phyloP scores from a whole-genome alignment of 2,329 filamentous ascomycete genomes.

The Septoria linicola region DNA sequence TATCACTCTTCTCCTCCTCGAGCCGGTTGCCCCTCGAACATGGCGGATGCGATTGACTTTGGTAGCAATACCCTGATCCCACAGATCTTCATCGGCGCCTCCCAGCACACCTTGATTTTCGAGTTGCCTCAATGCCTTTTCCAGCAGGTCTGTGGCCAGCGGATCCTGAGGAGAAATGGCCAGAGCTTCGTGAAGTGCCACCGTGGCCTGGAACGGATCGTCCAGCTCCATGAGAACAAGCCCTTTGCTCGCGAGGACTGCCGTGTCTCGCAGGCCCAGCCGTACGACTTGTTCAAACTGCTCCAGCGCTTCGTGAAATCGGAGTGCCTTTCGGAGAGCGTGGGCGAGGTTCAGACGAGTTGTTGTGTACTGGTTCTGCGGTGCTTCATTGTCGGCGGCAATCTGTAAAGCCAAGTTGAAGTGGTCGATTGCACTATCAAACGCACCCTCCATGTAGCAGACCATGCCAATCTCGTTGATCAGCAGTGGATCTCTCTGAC shows the following conservation, averaged over 20 bases:
- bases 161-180: constrained; percentile 77
- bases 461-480: constrained; percentile 95
- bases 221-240: constrained; percentile 78
- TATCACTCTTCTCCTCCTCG: constrained; percentile 3
- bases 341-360: constrained; percentile 88
- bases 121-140: constrained; percentile 67
- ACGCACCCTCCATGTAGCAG: constrained; percentile 85
- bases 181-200: constrained; percentile 79
- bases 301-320: constrained; percentile 68
- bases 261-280: constrained; percentile 71
- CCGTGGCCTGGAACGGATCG: constrained; percentile 72
- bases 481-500: constrained; percentile 80
- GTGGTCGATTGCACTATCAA: constrained; percentile 70
- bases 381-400: constrained; percentile 71
- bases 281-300: constrained; percentile 87
- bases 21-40: not conserved
- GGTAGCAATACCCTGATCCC: constrained; percentile 28
- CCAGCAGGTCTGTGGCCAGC: constrained; percentile 74
- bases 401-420: constrained; percentile 77
- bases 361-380: constrained; percentile 76
- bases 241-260: constrained; percentile 78
- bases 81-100: constrained; percentile 44
- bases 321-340: constrained; percentile 70
- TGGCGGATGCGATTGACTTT: constrained; percentile 22
- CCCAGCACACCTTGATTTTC: constrained; percentile 49